Evolutionary conservation across 2,329 filamentous ascomycete species (phyloP).

Genomic region (Colletotrichum tanaceti): DNA sequence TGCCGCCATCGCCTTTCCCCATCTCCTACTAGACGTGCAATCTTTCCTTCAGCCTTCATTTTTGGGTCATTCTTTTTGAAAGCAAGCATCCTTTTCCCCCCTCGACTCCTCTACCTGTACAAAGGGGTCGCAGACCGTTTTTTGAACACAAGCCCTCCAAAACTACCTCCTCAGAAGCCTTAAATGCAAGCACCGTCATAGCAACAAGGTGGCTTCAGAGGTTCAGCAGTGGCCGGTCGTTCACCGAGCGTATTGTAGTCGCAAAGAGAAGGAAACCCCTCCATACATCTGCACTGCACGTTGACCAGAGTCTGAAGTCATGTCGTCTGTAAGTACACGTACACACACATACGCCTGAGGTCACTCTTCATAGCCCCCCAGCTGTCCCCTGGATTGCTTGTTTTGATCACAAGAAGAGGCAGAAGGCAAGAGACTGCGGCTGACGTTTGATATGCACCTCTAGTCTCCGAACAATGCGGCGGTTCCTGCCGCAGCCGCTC

Average conservation of each 20-base stretch:
- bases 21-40: constrained; percentile 13
- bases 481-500: constrained; percentile 20
- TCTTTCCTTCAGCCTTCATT: not conserved
- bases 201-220: constrained; percentile 31
- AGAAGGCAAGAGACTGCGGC: not conserved
- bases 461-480: constrained; percentile 30
- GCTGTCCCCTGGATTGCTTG: not conserved
- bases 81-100: constrained; percentile 18
- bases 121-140: constrained; percentile 11
- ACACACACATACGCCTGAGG: not conserved
- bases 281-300: constrained; percentile 27
- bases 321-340: constrained; percentile 35
- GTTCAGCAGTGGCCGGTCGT: constrained; percentile 37
- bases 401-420: not conserved
- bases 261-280: constrained; percentile 3
- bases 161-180: constrained; percentile 12
- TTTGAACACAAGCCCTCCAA: not conserved
- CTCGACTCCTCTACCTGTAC: not conserved
- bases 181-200: constrained; percentile 39
- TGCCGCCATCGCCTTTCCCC: constrained; percentile 20
- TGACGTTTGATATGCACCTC: not conserved
- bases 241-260: constrained; percentile 17
- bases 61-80: constrained; percentile 33
- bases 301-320: constrained; percentile 38
- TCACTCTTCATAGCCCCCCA: too few relatives aligned